These are phyloP conservation scores for Pterocarpus santalinus DNA, from an alignment of 306 rosid species.

Conservation along the genomic window DNA sequence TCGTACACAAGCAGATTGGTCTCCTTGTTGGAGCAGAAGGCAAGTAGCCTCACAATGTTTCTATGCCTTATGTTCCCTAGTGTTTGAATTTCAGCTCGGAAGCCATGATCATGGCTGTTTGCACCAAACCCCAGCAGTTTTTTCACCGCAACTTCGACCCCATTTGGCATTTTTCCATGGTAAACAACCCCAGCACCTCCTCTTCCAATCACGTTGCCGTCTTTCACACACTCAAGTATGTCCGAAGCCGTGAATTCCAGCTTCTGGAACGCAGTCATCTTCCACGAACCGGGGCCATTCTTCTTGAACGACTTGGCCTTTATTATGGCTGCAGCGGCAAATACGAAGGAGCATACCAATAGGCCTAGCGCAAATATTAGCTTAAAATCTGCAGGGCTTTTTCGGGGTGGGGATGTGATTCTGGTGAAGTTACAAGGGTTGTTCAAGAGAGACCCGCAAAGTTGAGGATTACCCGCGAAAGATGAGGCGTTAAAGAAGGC, in stretches of 20 bases:
- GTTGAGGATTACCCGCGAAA: constrained; percentile 83
- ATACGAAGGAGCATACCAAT: constrained; percentile 67
- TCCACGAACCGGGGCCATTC: constrained; percentile 66
- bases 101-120: constrained; percentile 78
- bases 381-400: constrained; percentile 60
- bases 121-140: constrained; percentile 77
- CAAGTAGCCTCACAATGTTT: constrained; percentile 82
- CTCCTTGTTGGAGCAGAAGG: constrained; percentile 84
- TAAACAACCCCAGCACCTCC: constrained; percentile 96
- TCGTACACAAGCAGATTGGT: constrained; percentile 82
- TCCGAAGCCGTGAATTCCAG: constrained; percentile 74
- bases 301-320: constrained; percentile 72
- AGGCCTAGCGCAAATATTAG: constrained; percentile 80
- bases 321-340: constrained; percentile 73
- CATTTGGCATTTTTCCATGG: constrained; percentile 91
- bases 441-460: constrained; percentile 72
- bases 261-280: constrained; percentile 79
- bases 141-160: constrained; percentile 83
- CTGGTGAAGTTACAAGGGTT: constrained; percentile 77
- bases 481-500: constrained; percentile 78
- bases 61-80: constrained; percentile 88
- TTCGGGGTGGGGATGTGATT: constrained; percentile 45
- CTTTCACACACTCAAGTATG: constrained; percentile 83
- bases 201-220: constrained; percentile 86
- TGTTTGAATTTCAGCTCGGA: constrained; percentile 85